Evolutionary conservation across 2,329 filamentous ascomycete species (phyloP).

Genomic region (Fusarium decemcellulare): DNA sequence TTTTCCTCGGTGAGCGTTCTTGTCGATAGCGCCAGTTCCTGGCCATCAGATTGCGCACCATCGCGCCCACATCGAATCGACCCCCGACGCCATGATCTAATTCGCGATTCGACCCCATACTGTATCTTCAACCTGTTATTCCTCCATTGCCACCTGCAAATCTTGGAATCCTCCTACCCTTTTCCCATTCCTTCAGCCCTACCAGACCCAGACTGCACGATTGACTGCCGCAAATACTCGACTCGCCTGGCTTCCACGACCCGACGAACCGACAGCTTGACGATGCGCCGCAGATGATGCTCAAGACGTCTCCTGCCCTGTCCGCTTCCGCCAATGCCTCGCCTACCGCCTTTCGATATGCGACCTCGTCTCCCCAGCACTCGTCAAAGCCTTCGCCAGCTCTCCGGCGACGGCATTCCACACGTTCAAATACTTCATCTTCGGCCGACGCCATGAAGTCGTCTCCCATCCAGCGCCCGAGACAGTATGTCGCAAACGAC

Average conservation of each 20-base stretch:
- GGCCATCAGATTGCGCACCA: conserved; percentile 40
- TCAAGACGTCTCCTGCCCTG: conserved; percentile 70
- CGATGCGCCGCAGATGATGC: conserved; percentile 69
- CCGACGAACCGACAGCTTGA: conserved; percentile 47
- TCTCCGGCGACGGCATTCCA: conserved; percentile 45
- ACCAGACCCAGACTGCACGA: conserved; percentile 26
- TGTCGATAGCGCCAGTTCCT: conserved; percentile 44
- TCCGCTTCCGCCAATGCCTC: conserved; percentile 67
- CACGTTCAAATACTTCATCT: conserved; percentile 39
- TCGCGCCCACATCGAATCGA: conserved; percentile 44
- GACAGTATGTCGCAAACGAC: conserved; percentile 44
- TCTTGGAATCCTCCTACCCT: conserved; percentile 21
- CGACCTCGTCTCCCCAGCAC: conserved; percentile 47
- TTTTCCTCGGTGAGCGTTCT: conserved; percentile 52
- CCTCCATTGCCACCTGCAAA: conserved; percentile 33
- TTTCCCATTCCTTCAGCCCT: conserved; percentile 26
- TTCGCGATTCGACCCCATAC: conserved; percentile 44
- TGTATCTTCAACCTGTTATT: conserved; percentile 26
- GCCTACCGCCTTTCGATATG: conserved; percentile 60
- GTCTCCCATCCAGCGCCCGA: conserved; percentile 43
- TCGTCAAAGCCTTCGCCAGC: conserved; percentile 45
- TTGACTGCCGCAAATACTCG: conserved; percentile 34
- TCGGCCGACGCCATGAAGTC: conserved; percentile 45
- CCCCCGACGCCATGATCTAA: conserved; percentile 46
- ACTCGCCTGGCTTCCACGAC: conserved; percentile 15